Conservation (phyloP, 2,329 filamentous ascomycete genomes). For the Alternaria longipes region DNA sequence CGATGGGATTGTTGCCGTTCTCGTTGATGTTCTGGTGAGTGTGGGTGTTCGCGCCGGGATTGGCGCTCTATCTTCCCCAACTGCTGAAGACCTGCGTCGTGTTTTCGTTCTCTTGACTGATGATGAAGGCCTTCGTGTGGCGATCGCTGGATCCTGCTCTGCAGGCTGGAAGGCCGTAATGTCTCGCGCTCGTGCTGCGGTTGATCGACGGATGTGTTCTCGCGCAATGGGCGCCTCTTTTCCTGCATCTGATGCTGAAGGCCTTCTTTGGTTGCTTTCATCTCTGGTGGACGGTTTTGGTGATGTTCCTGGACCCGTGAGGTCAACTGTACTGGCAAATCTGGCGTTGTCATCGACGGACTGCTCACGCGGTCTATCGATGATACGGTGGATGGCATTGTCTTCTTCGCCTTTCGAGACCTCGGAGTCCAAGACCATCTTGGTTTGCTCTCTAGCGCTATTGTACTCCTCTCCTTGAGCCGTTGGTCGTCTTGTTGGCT, state of each 20-base stretch:
- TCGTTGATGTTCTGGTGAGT: not conserved
- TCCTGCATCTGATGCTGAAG: not conserved
- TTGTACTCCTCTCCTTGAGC: not conserved
- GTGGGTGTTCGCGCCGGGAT: not conserved
- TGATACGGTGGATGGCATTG: not conserved
- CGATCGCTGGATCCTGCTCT: not conserved
- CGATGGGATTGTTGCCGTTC: slow-evolving; percentile 2
- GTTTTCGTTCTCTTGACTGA: slow-evolving; percentile 12
- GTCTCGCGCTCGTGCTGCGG: not conserved
- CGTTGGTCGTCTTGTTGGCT: slow-evolving; percentile 13
- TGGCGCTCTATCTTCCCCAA: not conserved
- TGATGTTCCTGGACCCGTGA: not conserved
- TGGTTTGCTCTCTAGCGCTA: not conserved
- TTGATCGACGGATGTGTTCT: not conserved
- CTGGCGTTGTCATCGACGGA: not conserved
- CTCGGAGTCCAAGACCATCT: not conserved
- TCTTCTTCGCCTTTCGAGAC: not conserved
- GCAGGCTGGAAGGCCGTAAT: not conserved
- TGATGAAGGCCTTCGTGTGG: slow-evolving; percentile 14
- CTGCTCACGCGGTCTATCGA: not conserved
- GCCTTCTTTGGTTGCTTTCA: not conserved
- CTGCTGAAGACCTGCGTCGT: slow-evolving; percentile 12
- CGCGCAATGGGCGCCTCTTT: not conserved
- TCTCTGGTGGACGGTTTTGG: not conserved
- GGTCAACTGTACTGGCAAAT: not conserved